A percentile compares a stretch with the other conserved stretches of the same genome.
phyloP scores from a whole-genome alignment of 257 asterid genomes.

The Striga asiatica region DNA sequence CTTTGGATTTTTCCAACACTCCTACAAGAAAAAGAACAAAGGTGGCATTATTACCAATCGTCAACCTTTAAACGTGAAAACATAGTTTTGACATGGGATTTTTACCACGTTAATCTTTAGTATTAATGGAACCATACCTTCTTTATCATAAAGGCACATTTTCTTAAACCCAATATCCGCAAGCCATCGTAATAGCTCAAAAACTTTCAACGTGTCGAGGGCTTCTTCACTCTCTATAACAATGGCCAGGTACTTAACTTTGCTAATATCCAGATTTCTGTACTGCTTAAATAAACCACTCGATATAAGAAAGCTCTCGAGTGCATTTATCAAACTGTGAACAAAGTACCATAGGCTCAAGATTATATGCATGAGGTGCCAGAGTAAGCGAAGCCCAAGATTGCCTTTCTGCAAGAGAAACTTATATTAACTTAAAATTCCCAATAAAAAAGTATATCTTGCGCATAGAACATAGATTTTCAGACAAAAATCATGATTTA shows the following conservation, averaged over 20 bases:
- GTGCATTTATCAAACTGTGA: constrained; percentile 28
- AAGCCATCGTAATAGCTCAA: constrained; percentile 67
- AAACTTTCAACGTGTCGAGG: constrained; percentile 45
- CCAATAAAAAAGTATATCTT: not conserved
- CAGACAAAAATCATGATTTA: too few species aligned
- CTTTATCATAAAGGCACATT: constrained; percentile 76
- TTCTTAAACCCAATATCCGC: constrained; percentile 47
- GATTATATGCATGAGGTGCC: constrained; percentile 58
- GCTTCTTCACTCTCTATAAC: constrained; percentile 93
- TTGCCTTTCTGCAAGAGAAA: constrained; percentile 36
- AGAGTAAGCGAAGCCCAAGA: constrained; percentile 38
- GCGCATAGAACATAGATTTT: not conserved
- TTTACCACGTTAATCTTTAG: constrained; percentile 2
- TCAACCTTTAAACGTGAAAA: not conserved
- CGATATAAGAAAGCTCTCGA: constrained; percentile 74
- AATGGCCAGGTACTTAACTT: constrained; percentile 69
- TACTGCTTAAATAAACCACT: constrained; percentile 44
- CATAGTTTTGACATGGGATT: constrained; percentile 2
- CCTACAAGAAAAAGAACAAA: constrained; percentile 43
- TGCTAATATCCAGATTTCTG: constrained; percentile 43
- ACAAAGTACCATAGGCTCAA: constrained; percentile 54
- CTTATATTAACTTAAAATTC: constrained; percentile 15
- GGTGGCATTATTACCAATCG: constrained; percentile 7
- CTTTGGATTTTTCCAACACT: constrained; percentile 65
- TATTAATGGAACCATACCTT: constrained; percentile 38